Evolutionary conservation across 208 protist genomes (phyloP), one percentile per base, ranked within the genome.

Genomic region (Leishmania amazonensis): DNA sequence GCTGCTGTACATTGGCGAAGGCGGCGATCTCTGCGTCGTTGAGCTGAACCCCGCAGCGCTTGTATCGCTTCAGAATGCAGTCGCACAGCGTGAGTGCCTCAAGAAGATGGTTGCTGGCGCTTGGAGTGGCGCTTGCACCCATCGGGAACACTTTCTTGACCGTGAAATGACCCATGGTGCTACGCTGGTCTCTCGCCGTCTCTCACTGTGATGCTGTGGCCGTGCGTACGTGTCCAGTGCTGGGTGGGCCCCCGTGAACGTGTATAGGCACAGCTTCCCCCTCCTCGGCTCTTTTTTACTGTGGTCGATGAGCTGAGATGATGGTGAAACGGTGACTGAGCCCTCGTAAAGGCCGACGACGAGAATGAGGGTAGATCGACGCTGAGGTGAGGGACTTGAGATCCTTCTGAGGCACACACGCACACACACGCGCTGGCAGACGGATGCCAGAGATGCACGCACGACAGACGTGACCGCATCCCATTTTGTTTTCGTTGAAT

Each of bases 41-140:
- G 68, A 93, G 81, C 54, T 47, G 51, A 54, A 76, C 76, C 24
- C 80, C 83, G 54, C 42, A 83, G 70, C 89, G 87, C 54, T 87
- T 75, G 79, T 93, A 93, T n/a, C 89, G 89, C 31, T 53, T 47
- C 3, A 93, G 75, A 73, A 93, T 91, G 35, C 87, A 87, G 58
- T 93, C 83, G 49, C 85, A 87, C 72, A 93, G 85, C 19, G 85
- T 76, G 31, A 93, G 78, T 24, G 89, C 87, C 78, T 93, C 89
- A 71, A 86, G 87, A 47, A 93, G 87, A 68, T 93, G 88, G 17
- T 85, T 70, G 24, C 77, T 81, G 49, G 84, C 83, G 68, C 82
- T 73, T 24, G 75, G 47, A 19, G 54, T 38, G 45, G 8, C 24
- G 9, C 21, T 21, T 35, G 40, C 45, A 35, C 45, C 38, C 13